Conservation (phyloP, 2,329 filamentous ascomycete species). For the Botrytis byssoidea region DNA sequence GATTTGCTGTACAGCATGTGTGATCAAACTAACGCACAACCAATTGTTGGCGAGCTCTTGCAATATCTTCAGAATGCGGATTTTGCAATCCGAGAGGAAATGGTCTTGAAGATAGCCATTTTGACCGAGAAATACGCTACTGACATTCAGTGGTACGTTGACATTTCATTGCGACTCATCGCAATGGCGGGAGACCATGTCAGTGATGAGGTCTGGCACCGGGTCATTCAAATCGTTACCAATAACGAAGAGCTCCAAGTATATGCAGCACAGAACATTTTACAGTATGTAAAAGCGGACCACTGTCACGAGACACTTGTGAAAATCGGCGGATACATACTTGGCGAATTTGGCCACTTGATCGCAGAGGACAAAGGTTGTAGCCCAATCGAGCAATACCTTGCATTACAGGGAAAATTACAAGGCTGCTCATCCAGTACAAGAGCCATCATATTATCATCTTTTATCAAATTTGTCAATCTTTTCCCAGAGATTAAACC, state of each 20-base stretch:
- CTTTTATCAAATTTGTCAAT: slow-evolving; percentile 97
- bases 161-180: slow-evolving; percentile 90
- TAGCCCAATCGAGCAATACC: slow-evolving; percentile 95
- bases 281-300: slow-evolving; percentile 88
- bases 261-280: slow-evolving; percentile 89
- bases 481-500: slow-evolving; percentile 98
- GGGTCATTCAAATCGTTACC: slow-evolving; percentile 97
- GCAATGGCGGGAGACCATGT: slow-evolving; percentile 98
- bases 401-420: slow-evolving; percentile 89
- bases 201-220: slow-evolving; percentile 98
- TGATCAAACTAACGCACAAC: slow-evolving; percentile 87
- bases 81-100: slow-evolving; percentile 96
- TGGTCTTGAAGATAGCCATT: slow-evolving; percentile 98
- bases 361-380: slow-evolving; percentile 90
- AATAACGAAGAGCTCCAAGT: slow-evolving; percentile 98
- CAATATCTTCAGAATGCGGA: slow-evolving; percentile 95
- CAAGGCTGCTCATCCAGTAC: slow-evolving; percentile 85
- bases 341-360: slow-evolving; percentile 95
- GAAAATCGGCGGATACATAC: slow-evolving; percentile 94
- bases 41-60: slow-evolving; percentile 89
- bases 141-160: slow-evolving; percentile 98
- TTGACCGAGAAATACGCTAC: slow-evolving; percentile 98
- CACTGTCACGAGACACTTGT: slow-evolving; percentile 96
- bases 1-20: slow-evolving; percentile 99
- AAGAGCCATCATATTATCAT: slow-evolving; percentile 89